Evolutionary conservation across 371 early-diverging fungal genomes (phyloP), one percentile per base, ranked within the genome.

Genomic region (Entomophthora muscae): DNA sequence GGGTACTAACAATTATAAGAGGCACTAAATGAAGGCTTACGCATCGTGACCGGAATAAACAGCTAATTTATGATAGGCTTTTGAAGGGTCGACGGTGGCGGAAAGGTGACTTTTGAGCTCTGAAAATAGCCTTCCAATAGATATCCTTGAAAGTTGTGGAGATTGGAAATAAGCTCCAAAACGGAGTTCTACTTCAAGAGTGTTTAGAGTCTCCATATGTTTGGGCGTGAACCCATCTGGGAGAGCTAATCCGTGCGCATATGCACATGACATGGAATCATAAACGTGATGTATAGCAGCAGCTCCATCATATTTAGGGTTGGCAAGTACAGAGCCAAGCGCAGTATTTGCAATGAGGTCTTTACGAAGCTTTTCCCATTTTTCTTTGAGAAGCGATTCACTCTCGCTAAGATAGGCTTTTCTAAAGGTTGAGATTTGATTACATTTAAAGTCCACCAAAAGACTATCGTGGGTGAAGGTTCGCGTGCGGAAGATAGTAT

Each of bases 21-120:
- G 56, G 51, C 5, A 33, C 17, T 57, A 22, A 27, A 22, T 33
- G 24, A 32, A 29, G 32, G 57, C 70, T 64, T 73, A 80, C 78
- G 86, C 79, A 66, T 87, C 88, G 69, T 89, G 89, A 51, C 85
- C 88, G 64, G 85, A 84, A 69, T 82, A 88, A 33, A 89, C 66
- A 3, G 81, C 77, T 67, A 85, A 66, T 66, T 83, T 83, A n/a
- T 78, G 71, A 21, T 74, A 72, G 30, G 70, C 67, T 27, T 67
- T 69, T 12, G 66, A 71, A n/a, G 58, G 57, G 5, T 66, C 67
- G 22, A 71, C 68, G 23, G 72, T 73, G 5, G 65, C 57, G 31
- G 57, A 53, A 51, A 83, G 75, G 21, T 74, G 67, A 27, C 73
- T 75, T 56, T 74, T 68, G 65, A 85, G 73, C 1, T 78, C 81